phyloP scores from a whole-genome alignment of 164 flowering plant species.

The Amborella trichopoda region DNA sequence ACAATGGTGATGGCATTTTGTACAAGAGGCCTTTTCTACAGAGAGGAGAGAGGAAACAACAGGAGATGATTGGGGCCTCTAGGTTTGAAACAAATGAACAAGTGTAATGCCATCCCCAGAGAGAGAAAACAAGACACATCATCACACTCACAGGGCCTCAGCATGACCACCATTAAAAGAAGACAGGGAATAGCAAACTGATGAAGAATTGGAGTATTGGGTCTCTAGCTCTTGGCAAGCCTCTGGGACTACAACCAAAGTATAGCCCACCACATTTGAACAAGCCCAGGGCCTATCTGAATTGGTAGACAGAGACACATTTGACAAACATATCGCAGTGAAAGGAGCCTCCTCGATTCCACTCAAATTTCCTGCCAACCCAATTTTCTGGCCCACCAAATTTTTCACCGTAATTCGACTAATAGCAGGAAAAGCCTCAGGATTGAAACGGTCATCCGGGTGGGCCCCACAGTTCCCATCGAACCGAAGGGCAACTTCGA shows the following conservation, averaged over 20 bases:
- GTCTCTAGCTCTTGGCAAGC: constrained; percentile 29
- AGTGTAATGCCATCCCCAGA: no score
- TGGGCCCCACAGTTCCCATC: constrained; percentile 33
- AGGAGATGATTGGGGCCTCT: no score
- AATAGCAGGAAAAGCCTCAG: constrained; percentile 39
- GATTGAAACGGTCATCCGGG: constrained; percentile 50
- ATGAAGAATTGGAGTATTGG: constrained; percentile 15
- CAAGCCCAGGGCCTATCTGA: constrained; percentile 45
- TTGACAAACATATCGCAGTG: constrained; percentile 43
- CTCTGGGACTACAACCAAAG: constrained; percentile 28
- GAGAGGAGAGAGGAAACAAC: no score
- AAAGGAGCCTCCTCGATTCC: constrained; percentile 55
- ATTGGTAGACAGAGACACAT: constrained; percentile 28
- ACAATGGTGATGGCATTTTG: no score
- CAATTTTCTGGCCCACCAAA: constrained; percentile 36
- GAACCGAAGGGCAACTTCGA: constrained; percentile 28
- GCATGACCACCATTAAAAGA: constrained; percentile 8
- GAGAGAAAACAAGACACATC: no score
- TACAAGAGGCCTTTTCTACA: no score
- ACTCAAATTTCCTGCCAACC: constrained; percentile 36
- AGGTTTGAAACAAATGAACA: no score
- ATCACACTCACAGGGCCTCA: no score
- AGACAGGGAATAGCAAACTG: constrained; percentile 18
- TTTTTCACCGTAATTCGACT: constrained; percentile 30
- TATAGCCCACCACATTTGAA: constrained; percentile 39